These are phyloP conservation scores for Neurospora terricola DNA, from an alignment of 495 filamentous ascomycete genomes.

Conservation along the genomic window DNA sequence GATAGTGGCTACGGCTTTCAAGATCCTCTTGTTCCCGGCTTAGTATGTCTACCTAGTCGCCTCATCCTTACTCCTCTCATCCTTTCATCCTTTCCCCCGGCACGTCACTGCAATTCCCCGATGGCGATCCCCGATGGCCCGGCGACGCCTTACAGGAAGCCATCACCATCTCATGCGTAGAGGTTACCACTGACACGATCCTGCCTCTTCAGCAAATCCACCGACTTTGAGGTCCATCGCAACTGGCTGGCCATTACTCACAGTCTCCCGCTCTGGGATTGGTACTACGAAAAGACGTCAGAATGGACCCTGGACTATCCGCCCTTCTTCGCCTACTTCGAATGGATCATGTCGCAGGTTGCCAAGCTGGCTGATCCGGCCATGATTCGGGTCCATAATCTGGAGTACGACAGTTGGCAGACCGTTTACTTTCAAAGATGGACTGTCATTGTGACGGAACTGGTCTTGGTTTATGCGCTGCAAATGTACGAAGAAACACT, in stretches of 20 bases:
- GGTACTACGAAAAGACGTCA: slow-evolving; percentile 95
- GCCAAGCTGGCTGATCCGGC: slow-evolving; percentile 66
- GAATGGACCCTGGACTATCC: slow-evolving; percentile 99
- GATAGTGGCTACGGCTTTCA: slow-evolving; percentile 78
- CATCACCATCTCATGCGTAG: neutral
- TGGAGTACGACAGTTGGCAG: slow-evolving; percentile 80
- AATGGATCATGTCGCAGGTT: slow-evolving; percentile 81
- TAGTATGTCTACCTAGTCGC: slow-evolving; percentile 55
- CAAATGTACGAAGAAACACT: slow-evolving; percentile 44
- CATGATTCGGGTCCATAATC: slow-evolving; percentile 73
- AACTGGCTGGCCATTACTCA: slow-evolving; percentile 96
- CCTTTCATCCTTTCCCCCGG: neutral
- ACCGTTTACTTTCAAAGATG: slow-evolving; percentile 87
- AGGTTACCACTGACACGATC: neutral
- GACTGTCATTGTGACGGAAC: slow-evolving; percentile 79
- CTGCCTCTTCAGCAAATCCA: slow-evolving; percentile 68
- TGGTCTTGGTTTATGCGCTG: slow-evolving; percentile 77
- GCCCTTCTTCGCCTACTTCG: slow-evolving; percentile 94
- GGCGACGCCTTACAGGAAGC: neutral
- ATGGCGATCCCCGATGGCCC: neutral
- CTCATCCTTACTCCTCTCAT: neutral
- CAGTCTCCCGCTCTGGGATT: slow-evolving; percentile 75
- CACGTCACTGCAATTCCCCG: neutral
- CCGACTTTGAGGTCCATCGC: slow-evolving; percentile 95
- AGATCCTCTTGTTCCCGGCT: slow-evolving; percentile 87